phyloP scores from a whole-genome alignment of 345 rosid species.

The Turnera subulata region DNA sequence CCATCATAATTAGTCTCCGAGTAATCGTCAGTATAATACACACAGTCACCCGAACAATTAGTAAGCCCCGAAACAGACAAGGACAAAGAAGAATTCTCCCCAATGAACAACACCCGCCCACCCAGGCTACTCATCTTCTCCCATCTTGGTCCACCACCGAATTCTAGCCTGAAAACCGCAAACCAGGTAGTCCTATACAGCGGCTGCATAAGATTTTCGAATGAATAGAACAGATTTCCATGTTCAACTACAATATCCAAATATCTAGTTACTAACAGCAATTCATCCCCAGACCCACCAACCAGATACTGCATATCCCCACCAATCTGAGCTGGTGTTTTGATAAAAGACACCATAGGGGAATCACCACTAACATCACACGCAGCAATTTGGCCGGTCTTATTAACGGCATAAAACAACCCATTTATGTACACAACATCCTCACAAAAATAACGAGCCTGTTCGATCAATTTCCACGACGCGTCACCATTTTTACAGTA shows the following conservation, averaged over 20 bases:
- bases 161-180: slow-evolving; percentile 39
- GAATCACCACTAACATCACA: slow-evolving; percentile 31
- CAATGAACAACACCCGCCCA: slow-evolving; percentile 38
- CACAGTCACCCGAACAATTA: slow-evolving; percentile 38
- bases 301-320: slow-evolving; percentile 63
- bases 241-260: slow-evolving; percentile 27
- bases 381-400: slow-evolving; percentile 31
- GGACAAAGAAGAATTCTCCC: slow-evolving; percentile 45
- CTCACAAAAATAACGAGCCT: slow-evolving; percentile 27
- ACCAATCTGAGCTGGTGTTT: slow-evolving; percentile 17
- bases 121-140: slow-evolving; percentile 34
- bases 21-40: slow-evolving; percentile 54
- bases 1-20: slow-evolving; percentile 37
- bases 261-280: slow-evolving; percentile 38
- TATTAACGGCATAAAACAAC: slow-evolving; percentile 41
- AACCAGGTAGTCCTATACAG: slow-evolving; percentile 40
- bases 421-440: slow-evolving; percentile 43
- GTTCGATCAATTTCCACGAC: slow-evolving; percentile 36
- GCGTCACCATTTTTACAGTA: slow-evolving; percentile 39
- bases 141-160: slow-evolving; percentile 30
- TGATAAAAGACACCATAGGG: slow-evolving; percentile 31
- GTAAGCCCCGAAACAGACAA: slow-evolving; percentile 42
- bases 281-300: slow-evolving; percentile 35
- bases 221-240: slow-evolving; percentile 12
- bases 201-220: too few species aligned